A percentile compares a stretch with the other conserved stretches of the same genome.
Conservation (phyloP, 1,139 yeast species). For the Taphrina populina region DNA sequence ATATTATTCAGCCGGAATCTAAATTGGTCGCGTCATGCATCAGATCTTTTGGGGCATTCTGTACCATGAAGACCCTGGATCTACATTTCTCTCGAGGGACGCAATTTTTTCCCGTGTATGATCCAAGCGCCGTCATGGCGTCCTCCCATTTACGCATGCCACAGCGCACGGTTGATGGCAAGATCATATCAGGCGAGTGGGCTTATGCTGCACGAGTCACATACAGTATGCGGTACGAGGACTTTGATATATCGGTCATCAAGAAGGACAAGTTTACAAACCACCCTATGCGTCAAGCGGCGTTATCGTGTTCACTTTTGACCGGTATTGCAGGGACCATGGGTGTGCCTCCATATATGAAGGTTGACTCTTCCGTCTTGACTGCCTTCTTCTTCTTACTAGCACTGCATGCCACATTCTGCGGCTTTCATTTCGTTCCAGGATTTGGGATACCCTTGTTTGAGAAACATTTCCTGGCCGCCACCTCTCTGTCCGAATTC, state of each 20-base stretch:
- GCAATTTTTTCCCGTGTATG: conserved; percentile 2
- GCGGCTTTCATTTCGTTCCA: conserved; percentile 23
- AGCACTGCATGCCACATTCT: conserved; percentile 28
- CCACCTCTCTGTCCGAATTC: conserved; percentile 17
- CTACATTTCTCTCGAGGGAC: conserved; percentile 18
- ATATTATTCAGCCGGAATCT: conserved; percentile 22
- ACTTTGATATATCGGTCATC: conserved; percentile 32
- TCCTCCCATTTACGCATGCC: conserved; percentile 14
- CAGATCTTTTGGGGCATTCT: conserved; percentile 12
- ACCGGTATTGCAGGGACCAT: conserved; percentile 16
- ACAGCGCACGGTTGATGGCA: background rate
- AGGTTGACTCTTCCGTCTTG: conserved; percentile 14
- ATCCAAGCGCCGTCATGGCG: conserved; percentile 11
- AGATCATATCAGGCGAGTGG: conserved; percentile 1
- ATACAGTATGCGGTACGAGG: conserved; percentile 31
- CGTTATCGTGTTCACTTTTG: conserved; percentile 7
- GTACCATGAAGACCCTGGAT: conserved; percentile 25
- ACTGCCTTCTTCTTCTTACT: conserved; percentile 30
- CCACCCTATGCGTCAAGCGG: conserved; percentile 32
- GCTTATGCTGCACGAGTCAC: conserved; percentile 21
- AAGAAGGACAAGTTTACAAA: conserved; percentile 21
- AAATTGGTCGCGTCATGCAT: conserved; percentile 12
- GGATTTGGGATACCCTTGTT: conserved; percentile 22
- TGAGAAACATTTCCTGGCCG: conserved; percentile 22
- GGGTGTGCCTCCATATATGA: conserved; percentile 26